Conservation (phyloP, 148 eudicot species). For the Spergularia marina region DNA sequence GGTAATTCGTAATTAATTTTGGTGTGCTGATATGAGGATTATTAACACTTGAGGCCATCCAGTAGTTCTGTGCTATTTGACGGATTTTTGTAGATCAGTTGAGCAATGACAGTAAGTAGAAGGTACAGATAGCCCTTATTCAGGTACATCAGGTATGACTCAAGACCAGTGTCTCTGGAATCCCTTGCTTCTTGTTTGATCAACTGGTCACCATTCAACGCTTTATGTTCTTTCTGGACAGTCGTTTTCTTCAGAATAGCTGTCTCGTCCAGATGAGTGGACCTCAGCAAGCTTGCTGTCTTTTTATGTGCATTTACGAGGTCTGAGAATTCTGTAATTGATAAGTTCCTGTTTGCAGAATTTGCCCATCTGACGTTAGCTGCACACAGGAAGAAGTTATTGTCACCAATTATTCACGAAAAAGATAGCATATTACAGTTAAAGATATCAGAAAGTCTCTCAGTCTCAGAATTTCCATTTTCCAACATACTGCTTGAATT, state of each 20-base stretch:
- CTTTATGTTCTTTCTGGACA: slow-evolving; percentile 25
- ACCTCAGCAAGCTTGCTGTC: slow-evolving; percentile 62
- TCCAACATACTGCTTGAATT: neutral
- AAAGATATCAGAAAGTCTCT: neutral
- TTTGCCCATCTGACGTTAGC: slow-evolving; percentile 86
- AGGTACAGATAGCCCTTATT: slow-evolving; percentile 57
- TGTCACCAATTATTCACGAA: neutral
- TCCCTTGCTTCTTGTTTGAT: slow-evolving; percentile 81
- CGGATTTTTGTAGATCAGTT: slow-evolving; percentile 52
- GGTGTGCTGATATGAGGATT: slow-evolving; percentile 46
- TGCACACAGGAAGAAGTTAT: slow-evolving; percentile 28
- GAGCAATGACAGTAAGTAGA: slow-evolving; percentile 39
- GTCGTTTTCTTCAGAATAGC: slow-evolving; percentile 33
- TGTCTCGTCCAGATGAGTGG: slow-evolving; percentile 21
- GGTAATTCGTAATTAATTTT: slow-evolving; percentile 62
- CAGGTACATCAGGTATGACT: slow-evolving; percentile 62
- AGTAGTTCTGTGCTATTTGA: slow-evolving; percentile 71
- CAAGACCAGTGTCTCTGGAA: slow-evolving; percentile 69
- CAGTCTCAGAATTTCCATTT: neutral
- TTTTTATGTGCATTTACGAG: slow-evolving; percentile 88
- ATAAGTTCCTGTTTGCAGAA: slow-evolving; percentile 60
- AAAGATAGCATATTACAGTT: too few relatives aligned
- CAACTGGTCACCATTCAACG: slow-evolving; percentile 50
- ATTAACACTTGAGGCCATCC: slow-evolving; percentile 88
- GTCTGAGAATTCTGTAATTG: slow-evolving; percentile 58